Evolutionary conservation across 179 eudicot genomes (phyloP).

Genomic region (Dionaea muscipula): DNA sequence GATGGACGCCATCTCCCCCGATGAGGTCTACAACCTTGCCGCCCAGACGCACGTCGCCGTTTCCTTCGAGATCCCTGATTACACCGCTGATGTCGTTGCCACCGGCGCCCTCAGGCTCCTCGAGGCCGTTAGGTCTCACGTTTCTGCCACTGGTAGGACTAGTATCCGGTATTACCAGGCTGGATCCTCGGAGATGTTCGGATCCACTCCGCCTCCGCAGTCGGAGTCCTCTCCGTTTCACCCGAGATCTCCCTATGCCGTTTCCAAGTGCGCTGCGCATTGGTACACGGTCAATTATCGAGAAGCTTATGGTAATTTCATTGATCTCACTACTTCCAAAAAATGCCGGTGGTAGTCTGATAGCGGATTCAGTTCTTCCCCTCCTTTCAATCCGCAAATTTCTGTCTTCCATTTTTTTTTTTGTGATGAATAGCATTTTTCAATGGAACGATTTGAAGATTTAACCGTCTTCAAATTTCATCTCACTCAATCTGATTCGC

Average conservation of each 20-base stretch:
- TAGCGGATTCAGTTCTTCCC: too few relatives aligned
- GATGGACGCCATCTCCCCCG: conserved; percentile 63
- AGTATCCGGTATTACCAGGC: conserved; percentile 77
- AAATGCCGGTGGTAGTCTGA: too few relatives aligned
- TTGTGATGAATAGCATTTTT: too few relatives aligned
- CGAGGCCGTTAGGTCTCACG: conserved; percentile 77
- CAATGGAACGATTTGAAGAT: too few relatives aligned
- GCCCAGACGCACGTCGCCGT: conserved; percentile 96
- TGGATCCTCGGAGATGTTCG: conserved; percentile 95
- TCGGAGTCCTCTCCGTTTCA: conserved; percentile 75
- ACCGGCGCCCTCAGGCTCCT: conserved; percentile 72
- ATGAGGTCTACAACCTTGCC: conserved; percentile 88
- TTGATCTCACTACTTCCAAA: too few relatives aligned
- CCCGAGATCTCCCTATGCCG: conserved; percentile 92
- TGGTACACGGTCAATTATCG: conserved; percentile 97
- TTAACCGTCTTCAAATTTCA: too few relatives aligned
- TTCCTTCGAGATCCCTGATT: conserved; percentile 94
- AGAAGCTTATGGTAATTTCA: conserved; percentile 58
- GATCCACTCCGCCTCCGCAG: conserved; percentile 88
- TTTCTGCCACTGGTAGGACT: conserved; percentile 48
- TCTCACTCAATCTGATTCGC: too few relatives aligned
- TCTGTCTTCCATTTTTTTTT: too few relatives aligned
- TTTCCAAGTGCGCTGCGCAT: conserved; percentile 79
- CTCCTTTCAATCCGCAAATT: too few relatives aligned
- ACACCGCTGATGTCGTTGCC: conserved; percentile 93